Evolutionary conservation across 352 stramenopile species (phyloP).

Genomic region (Phytopythium boreale): DNA sequence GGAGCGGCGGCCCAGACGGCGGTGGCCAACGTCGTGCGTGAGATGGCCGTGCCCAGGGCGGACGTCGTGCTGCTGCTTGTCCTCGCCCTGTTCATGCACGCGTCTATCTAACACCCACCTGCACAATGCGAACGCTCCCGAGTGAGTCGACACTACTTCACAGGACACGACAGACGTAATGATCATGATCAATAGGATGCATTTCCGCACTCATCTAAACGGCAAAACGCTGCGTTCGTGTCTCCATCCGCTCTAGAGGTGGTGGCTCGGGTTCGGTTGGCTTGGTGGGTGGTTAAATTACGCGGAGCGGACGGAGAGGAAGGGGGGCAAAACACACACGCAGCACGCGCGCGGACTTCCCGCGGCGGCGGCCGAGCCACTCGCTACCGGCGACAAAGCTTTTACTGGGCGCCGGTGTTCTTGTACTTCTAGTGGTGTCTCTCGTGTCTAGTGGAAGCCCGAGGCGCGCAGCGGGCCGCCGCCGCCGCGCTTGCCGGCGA

Average conservation of each 20-base stretch:
- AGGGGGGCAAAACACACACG: neutral
- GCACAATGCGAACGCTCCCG: neutral
- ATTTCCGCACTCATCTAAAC: neutral
- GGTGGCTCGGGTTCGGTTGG: neutral
- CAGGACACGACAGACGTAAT: no score
- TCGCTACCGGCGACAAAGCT: neutral
- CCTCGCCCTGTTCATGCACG: neutral
- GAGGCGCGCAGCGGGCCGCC: conserved; percentile 53
- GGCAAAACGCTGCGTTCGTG: neutral
- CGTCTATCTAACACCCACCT: neutral
- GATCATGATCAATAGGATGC: neutral
- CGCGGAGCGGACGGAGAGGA: neutral
- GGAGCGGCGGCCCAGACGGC: neutral
- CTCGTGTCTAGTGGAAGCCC: conserved; percentile 10
- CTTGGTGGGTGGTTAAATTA: neutral
- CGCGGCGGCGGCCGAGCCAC: neutral
- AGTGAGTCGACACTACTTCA: neutral
- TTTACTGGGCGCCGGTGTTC: neutral
- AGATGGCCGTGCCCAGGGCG: neutral
- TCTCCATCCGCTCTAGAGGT: neutral
- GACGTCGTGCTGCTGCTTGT: neutral
- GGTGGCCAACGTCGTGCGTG: neutral
- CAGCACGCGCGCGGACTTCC: neutral
- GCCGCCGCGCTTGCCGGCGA: conserved; percentile 52
- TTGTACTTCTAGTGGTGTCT: neutral